Percentiles rank a stretch among this genome's conserved stretches.
Conservation (phyloP, 1,284 basidiomycete genomes). For the Ceratobasidium sp. region DNA sequence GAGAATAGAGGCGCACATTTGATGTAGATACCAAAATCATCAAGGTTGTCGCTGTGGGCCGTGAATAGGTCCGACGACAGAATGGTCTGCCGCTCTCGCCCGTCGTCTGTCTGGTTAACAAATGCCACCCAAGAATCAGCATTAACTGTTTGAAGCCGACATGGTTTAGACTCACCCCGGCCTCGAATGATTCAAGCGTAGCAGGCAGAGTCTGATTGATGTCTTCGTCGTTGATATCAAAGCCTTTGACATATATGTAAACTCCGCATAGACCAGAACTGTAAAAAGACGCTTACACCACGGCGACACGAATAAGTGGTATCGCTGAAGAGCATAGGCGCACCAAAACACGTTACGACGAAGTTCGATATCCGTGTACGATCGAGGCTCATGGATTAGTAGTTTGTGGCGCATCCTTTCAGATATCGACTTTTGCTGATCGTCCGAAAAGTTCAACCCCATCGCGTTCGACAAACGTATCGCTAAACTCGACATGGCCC, state of each 20-base stretch:
- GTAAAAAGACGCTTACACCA: slow-evolving; percentile 12
- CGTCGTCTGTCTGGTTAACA: slow-evolving; percentile 3
- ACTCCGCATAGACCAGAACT: background rate
- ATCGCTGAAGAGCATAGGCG: slow-evolving; percentile 23
- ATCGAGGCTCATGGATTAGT: background rate
- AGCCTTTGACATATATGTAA: background rate
- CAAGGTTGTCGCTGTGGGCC: slow-evolving; percentile 1
- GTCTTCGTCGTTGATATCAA: slow-evolving; percentile 40
- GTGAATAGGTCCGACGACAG: slow-evolving; percentile 25
- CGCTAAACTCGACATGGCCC: background rate
- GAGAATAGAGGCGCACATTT: slow-evolving; percentile 11
- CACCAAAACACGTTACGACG: slow-evolving; percentile 37
- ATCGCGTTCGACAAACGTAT: slow-evolving; percentile 3
- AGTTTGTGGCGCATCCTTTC: slow-evolving; percentile 7
- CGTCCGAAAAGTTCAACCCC: slow-evolving; percentile 14
- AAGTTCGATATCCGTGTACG: slow-evolving; percentile 29
- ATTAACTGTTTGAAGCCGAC: background rate
- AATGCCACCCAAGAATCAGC: background rate
- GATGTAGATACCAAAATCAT: slow-evolving; percentile 29
- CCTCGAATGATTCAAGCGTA: slow-evolving; percentile 22
- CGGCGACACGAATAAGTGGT: background rate
- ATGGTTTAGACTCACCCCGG: slow-evolving; percentile 11
- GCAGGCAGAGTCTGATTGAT: slow-evolving; percentile 41
- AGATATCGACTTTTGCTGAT: slow-evolving; percentile 5
- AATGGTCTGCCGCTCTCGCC: slow-evolving; percentile 17